Conservation (phyloP, 345 rosid species). For the Populus euphratica region DNA sequence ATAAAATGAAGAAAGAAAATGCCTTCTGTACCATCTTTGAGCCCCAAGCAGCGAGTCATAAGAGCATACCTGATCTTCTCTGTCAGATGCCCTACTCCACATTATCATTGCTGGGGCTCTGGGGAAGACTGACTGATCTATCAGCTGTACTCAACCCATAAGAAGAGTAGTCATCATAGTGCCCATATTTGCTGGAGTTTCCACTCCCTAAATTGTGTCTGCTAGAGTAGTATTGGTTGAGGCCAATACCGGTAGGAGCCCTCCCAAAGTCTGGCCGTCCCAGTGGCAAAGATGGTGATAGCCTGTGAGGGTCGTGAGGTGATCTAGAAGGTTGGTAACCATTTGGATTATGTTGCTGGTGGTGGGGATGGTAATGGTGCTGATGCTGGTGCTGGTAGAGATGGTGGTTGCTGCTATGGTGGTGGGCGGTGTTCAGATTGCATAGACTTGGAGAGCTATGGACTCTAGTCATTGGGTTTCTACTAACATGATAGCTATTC, state of each 20-base stretch:
- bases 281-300: background rate
- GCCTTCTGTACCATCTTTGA: background rate
- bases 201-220: constrained; percentile 34
- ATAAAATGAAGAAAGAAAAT: background rate
- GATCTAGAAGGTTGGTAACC: constrained; percentile 29
- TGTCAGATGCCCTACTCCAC: constrained; percentile 14
- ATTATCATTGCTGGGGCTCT: constrained; percentile 37
- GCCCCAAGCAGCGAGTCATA: background rate
- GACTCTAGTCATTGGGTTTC: constrained; percentile 55
- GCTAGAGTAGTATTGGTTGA: constrained; percentile 17
- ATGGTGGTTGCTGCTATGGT: constrained; percentile 19
- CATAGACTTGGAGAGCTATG: constrained; percentile 66
- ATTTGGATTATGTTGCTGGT: constrained; percentile 17
- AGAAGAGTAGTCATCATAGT: constrained; percentile 28
- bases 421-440: constrained; percentile 25
- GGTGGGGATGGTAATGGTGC: constrained; percentile 12
- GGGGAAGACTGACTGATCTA: constrained; percentile 51
- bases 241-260: background rate
- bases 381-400: constrained; percentile 31
- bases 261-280: constrained; percentile 26
- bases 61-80: background rate
- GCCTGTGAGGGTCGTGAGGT: constrained; percentile 30
- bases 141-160: constrained; percentile 24
- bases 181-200: constrained; percentile 19
- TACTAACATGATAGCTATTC: constrained; percentile 22